Evolutionary conservation across 805 yeast genomes (phyloP).

Genomic region (Maudiozyma serrabonitensis): DNA sequence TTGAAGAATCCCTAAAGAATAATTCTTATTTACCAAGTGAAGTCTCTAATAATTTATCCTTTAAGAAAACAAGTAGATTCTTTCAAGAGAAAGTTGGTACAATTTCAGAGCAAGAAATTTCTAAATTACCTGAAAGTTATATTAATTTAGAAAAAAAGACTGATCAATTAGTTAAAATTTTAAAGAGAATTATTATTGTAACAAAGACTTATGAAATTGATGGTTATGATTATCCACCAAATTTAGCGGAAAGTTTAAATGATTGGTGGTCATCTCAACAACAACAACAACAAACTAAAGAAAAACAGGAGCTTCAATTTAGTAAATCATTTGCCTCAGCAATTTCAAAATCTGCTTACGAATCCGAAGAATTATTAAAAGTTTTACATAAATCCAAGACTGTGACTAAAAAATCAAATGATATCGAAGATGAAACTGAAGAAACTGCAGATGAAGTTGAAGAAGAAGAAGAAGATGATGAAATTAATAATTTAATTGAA

Average conservation of each 20-base stretch:
- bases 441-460: slow-evolving; percentile 20
- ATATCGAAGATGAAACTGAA: slow-evolving; percentile 21
- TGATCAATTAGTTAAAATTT: slow-evolving; percentile 52
- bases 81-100: slow-evolving; percentile 55
- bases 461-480: slow-evolving; percentile 37
- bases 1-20: slow-evolving; percentile 22
- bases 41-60: slow-evolving; percentile 23
- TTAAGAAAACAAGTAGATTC: slow-evolving; percentile 23
- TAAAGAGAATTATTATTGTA: slow-evolving; percentile 41
- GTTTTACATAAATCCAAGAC: slow-evolving; percentile 2
- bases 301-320: slow-evolving; percentile 14
- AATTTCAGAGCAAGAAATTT: slow-evolving; percentile 44
- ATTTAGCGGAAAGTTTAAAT: slow-evolving; percentile 52
- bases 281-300: slow-evolving; percentile 1
- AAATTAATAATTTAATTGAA: slow-evolving; percentile 39
- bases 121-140: slow-evolving; percentile 69
- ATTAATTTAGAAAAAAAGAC: slow-evolving; percentile 55
- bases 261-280: slow-evolving; percentile 37
- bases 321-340: slow-evolving; percentile 74
- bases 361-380: slow-evolving; percentile 38
- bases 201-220: slow-evolving; percentile 62
- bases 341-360: slow-evolving; percentile 45
- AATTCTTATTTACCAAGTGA: slow-evolving; percentile 23
- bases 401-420: neutral
- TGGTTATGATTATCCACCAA: slow-evolving; percentile 78